Base-by-base conservation (phyloP, 106 monocot species). In the Acorus gramineus region DNA sequence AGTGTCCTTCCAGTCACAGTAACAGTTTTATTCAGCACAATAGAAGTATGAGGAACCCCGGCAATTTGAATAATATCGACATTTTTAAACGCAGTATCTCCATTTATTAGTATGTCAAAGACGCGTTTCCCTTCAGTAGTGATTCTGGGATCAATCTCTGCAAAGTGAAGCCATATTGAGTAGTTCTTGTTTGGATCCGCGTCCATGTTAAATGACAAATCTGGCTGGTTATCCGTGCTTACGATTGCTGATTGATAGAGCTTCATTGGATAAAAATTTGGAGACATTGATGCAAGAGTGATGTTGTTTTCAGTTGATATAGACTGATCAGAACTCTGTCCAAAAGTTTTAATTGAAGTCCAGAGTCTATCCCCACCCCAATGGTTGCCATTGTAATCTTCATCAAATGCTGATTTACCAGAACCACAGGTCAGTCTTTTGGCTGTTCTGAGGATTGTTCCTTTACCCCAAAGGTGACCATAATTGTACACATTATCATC, bases 311-410 rank as follows among this genome's bases (percentile, higher is more conserved):
- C 85, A 46, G 81, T 85, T 14, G 98, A 98, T 61, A 92, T 84
- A 53, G 85, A 56, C 47, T 75, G 71, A 71, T 88, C 88, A 66
- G 82, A 80, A 14, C 75, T 81, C 46, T 68, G 57, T 4, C 67
- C 73, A 44, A 98, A 84, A 58, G 83, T 71, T 69, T 75, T 64
- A 54, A 60, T 55, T 8, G 82, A 73, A 61, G 61, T 63, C 98
- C 98, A 98, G 66, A 87, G 92, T 76, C 98, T 81, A 69, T 98
- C 81, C 8, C 98, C 98, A 60, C 98, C 92, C 98, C 98, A 89
- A 54, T 73, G 76, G 57, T 71, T 77, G 0, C 98, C 98, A 73
- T 81, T 79, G 14, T 74, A 83, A 68, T 98, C 92, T 66, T 83
- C 85, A 72, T 92, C 98, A 81, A 92, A 98, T 56, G 79, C 83